Evolutionary conservation across 208 protist species (phyloP), one percentile per base, ranked within the genome.

Genomic region (Leishmania tropica): DNA sequence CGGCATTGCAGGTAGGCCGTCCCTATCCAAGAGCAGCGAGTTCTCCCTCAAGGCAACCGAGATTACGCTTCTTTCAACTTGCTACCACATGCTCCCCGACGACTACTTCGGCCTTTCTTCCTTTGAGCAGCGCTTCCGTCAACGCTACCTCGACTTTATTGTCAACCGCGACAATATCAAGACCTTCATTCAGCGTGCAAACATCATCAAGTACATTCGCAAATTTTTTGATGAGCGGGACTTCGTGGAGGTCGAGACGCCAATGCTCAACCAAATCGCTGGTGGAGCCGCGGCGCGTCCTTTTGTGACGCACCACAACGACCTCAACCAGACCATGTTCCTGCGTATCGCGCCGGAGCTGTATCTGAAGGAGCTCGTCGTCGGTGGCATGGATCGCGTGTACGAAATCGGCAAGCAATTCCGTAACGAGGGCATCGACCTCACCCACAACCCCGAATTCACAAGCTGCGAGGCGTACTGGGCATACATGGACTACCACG

Each of bases 391-490:
- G 73, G 99, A 99, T 87, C 93, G 99, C 68, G 99, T 99, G 15
- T 99, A 99, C 87, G 99, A 99, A 88, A 98, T 99, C 71, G 99
- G 99, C 78, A 99, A 99, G 76, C 98, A 99, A 84, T 99, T 99
- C 93, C 93, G 99, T 81, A 99, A 99, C 89, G 99, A 99, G 85
- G 96, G 96, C 64, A 98, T 99, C 74, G 98, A 99, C 76, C 86
- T 98, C 64, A 98, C 96, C n/a, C 99, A 99, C 94, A 99, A 99
- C 93, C 99, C 99, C 58, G 99, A 99, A 89, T 99, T 99, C 90
- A 99, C 99, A n/a, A 99, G 99, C 47, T 96, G 94, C 79, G 99
- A 99, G 90, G 99, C 99, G 81, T 99, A 99, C 92, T 98, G 95
- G 97, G 99, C 99, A 0, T 99, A 99, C 89, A 94, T 96, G 64